Evolutionary conservation across 2,329 filamentous ascomycete genomes (phyloP), one percentile per base, ranked within the genome.

Genomic region (Hysterium pulicare): DNA sequence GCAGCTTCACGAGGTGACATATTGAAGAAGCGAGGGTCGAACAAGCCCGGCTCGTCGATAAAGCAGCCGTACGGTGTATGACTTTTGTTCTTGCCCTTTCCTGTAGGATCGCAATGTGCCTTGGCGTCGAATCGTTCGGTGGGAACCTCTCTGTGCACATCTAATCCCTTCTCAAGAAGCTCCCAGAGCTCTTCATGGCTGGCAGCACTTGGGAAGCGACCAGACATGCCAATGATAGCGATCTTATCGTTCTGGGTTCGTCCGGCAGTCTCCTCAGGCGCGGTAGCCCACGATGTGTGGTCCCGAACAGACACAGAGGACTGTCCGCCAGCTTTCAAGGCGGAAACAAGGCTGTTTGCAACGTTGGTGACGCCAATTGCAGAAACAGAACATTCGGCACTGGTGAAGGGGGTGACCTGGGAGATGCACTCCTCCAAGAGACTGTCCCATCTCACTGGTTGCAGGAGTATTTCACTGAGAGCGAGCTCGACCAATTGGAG

Each of bases 11-110:
- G 80, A 5, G 86, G 86, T 26, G 86, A 90, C 83, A 91, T 90
- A 67, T 89, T 89, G 77, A 91, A 91, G 69, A 91, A 90, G 1
- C 83, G 76, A n/a, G 85, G 83, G 55, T 91, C 87, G 57, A 91
- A 91, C 36, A 85, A 73, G 42, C 85, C 85, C 0, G 86, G 86
- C 47, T 89, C 78, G 48, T 88, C 81, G 51, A 88, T 78, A 69
- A 82, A 90, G 69, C 84, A 87, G 13, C 86, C 86, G 54, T 82
- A 88, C 3, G 83, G 84, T 1, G 85, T 88, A 64, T 87, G 83
- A 41, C 81, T 86, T 44, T 86, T 89, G 70, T 90, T 90, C 63
- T 83, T 82, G 23, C 72, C 76, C 64, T 88, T 88, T 17, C 85
- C 84, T 5, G 81, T 82, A 4, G 83, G 78, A 56, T 90, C 86